phyloP scores from a whole-genome alignment of 169 alveolate genomes.

The Perkinsus marinus region DNA sequence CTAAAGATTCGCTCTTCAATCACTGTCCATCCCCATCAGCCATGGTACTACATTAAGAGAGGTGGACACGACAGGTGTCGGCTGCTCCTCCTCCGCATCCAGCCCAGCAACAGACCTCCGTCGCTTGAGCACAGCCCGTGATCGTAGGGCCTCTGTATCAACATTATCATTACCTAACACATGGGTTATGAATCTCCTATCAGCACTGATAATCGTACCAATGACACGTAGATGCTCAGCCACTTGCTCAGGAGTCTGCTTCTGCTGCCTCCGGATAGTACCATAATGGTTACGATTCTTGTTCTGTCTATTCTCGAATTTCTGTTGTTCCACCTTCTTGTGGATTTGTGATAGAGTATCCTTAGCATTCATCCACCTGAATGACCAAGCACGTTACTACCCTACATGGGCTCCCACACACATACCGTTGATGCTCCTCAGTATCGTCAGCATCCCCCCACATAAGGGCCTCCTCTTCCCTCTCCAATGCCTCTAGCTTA shows the following conservation, averaged over 20 bases:
- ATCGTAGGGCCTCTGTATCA: background rate
- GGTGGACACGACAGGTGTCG: background rate
- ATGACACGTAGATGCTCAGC: background rate
- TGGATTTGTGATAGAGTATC: constrained; percentile 14
- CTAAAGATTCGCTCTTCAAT: background rate
- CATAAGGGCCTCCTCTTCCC: constrained; percentile 82
- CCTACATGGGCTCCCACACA: constrained; percentile 13
- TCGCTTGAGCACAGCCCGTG: background rate
- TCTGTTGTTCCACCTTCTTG: constrained; percentile 6
- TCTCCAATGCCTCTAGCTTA: constrained; percentile 81
- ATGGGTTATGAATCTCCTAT: background rate
- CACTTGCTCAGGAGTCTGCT: background rate
- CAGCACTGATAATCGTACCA: background rate
- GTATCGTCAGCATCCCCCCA: constrained; percentile 41
- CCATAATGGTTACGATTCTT: constrained; percentile 11
- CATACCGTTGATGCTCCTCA: constrained; percentile 40
- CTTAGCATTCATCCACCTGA: constrained; percentile 3
- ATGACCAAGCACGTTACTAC: constrained; percentile 16
- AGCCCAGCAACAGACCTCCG: background rate
- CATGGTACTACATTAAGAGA: background rate
- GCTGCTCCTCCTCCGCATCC: background rate
- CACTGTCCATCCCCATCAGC: background rate
- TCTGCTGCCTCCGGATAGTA: background rate
- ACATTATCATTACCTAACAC: background rate
- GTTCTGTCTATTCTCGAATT: constrained; percentile 9